Evolutionary conservation across 495 filamentous ascomycete species (phyloP), one percentile per base, ranked within the genome.

Genomic region (Lophium mytilinum): DNA sequence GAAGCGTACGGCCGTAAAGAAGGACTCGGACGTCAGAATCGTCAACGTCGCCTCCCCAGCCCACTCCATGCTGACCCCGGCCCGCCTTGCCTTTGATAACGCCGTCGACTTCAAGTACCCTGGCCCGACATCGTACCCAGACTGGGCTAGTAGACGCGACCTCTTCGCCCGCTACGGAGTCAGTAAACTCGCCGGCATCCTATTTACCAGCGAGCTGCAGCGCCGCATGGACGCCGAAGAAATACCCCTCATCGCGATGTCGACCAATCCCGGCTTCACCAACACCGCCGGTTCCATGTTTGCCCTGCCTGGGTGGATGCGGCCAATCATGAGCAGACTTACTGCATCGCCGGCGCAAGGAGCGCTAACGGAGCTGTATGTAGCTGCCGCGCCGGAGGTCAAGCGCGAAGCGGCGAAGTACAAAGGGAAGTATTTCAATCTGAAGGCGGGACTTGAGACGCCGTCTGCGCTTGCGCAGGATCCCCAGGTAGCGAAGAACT

Each of bases 121-220:
- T 11, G 37, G 35, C 34, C 24, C 24, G 6, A 30, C 24, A 6
- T 30, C 24, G 24, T 30, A 30, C 24, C 24, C 24, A 2, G 6
- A 6, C 24, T 30, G 50, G 51, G 17, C 45, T 24, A 18, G 17
- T 10, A 24, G 45, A 19, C 17, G 21, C 35, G n/a, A 9, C 21
- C 14, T 50, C 19, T 8, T 40, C n/a, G 15, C 43, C 17, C 45
- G 46, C 17, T 67, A 65, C 50, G 57, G 33, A 11, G 45, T 58
- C 33, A 48, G 48, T 19, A 68, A 68, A 49, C 14, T 56, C 36
- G 63, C 63, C 12, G 47, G 65, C 36, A 54, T 62, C n/a, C 56
- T 62, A 21, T 68, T 65, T 56, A 50, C 59, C 46, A 52, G 53
- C 35, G 61, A 64, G 10, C 57, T 67, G 2, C 64, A 67, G 50